These are phyloP conservation scores for Ensete glaucum DNA, from an alignment of 176 grass and related monocot genomes.

Conservation along the genomic window DNA sequence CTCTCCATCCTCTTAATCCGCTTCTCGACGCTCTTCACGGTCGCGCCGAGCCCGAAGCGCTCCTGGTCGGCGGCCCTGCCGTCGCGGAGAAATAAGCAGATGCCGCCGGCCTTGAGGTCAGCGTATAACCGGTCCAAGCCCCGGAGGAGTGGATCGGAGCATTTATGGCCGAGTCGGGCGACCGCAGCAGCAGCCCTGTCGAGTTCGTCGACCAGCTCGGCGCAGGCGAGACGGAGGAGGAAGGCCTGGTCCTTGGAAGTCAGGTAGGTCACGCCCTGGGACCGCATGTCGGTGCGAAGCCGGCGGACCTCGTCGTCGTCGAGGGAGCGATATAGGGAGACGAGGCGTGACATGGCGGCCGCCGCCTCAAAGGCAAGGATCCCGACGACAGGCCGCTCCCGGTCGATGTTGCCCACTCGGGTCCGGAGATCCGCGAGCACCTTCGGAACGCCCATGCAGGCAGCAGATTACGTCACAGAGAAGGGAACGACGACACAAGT, in stretches of 20 bases:
- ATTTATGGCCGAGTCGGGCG: conserved; percentile 35
- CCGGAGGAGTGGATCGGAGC: conserved; percentile 18
- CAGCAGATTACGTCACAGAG: too few species aligned
- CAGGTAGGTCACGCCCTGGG: conserved; percentile 52
- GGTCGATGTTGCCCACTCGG: background rate
- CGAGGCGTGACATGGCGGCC: conserved; percentile 54
- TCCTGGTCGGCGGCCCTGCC: conserved; percentile 27
- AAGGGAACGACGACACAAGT: too few species aligned
- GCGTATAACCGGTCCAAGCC: conserved; percentile 44
- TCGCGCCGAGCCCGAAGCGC: conserved; percentile 27
- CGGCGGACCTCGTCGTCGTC: conserved; percentile 32
- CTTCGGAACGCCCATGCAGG: conserved; percentile 6
- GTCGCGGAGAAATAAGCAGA: background rate
- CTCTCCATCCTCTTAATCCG: conserved; percentile 63
- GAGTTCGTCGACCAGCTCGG: conserved; percentile 49
- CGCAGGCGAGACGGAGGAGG: conserved; percentile 57
- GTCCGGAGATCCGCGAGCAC: conserved; percentile 2
- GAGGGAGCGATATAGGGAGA: conserved; percentile 48
- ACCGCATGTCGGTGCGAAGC: conserved; percentile 53
- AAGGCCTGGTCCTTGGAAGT: conserved; percentile 51
- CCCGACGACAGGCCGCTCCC: conserved; percentile 19
- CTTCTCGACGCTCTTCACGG: conserved; percentile 25
- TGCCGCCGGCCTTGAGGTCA: conserved; percentile 41
- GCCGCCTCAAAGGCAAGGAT: conserved; percentile 86
- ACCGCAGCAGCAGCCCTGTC: conserved; percentile 44